These are phyloP conservation scores for Xylaria sp. DNA, from an alignment of 2,329 filamentous ascomycete genomes.

Conservation along the genomic window DNA sequence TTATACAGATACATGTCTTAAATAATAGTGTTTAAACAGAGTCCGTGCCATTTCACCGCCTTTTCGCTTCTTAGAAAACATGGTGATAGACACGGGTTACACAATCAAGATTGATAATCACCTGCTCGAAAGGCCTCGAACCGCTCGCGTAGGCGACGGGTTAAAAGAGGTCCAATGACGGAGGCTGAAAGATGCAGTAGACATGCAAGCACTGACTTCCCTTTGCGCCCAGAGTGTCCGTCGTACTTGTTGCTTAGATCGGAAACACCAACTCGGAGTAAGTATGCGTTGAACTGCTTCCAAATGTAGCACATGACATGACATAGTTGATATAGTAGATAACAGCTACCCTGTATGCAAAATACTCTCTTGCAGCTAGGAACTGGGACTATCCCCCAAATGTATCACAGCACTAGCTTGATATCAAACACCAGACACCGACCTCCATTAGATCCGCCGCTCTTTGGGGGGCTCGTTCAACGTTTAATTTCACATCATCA, in stretches of 20 bases:
- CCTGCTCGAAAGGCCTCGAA: background rate
- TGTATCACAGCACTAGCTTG: slow-evolving; percentile 2
- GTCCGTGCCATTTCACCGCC: background rate
- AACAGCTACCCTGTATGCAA: slow-evolving; percentile 14
- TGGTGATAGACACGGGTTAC: too few species aligned
- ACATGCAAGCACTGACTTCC: too few species aligned
- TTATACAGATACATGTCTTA: background rate
- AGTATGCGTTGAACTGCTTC: too few species aligned
- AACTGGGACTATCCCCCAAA: background rate
- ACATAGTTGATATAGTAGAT: slow-evolving; percentile 3
- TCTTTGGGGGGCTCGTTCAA: background rate
- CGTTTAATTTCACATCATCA: slow-evolving; percentile 9
- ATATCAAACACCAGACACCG: slow-evolving; percentile 19
- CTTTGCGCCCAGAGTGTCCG: background rate
- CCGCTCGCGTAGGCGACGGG: background rate
- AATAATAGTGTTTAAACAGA: too few species aligned
- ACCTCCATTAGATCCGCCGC: slow-evolving; percentile 10
- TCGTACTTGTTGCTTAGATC: background rate
- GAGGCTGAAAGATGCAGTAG: background rate
- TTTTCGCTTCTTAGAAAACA: background rate
- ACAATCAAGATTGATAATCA: too few species aligned
- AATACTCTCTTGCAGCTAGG: background rate
- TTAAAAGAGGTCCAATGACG: background rate
- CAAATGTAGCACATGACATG: background rate
- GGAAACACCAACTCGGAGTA: background rate